These are phyloP conservation scores for Oryza glaberrima DNA, from an alignment of 176 grass and related monocot genomes.

Conservation along the genomic window DNA sequence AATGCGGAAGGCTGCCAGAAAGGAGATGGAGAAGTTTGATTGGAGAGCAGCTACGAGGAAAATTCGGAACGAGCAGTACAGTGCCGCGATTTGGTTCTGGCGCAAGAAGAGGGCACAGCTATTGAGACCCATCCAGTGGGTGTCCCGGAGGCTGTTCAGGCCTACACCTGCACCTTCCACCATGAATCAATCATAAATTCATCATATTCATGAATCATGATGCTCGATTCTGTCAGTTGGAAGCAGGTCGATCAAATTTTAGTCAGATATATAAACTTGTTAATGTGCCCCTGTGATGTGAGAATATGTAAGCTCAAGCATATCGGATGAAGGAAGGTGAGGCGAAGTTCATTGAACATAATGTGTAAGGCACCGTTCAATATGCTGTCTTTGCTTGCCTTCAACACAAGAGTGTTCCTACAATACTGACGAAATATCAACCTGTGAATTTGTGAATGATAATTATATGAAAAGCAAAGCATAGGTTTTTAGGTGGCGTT, in stretches of 20 bases:
- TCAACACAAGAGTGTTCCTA: not conserved
- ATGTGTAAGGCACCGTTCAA: not conserved
- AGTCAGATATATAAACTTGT: not conserved
- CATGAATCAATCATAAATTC: slow-evolving; percentile 2
- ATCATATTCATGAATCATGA: not conserved
- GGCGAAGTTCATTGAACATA: not conserved
- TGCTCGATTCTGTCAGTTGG: not conserved
- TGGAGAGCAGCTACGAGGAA: slow-evolving; percentile 63
- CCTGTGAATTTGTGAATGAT: not conserved
- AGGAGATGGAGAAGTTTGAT: slow-evolving; percentile 75
- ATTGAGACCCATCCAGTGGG: slow-evolving; percentile 54
- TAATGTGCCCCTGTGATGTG: not conserved
- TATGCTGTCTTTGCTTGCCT: not conserved
- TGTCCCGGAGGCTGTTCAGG: slow-evolving; percentile 39
- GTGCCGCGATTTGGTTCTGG: slow-evolving; percentile 67
- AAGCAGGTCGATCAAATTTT: not conserved
- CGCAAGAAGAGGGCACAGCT: slow-evolving; percentile 63
- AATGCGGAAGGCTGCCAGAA: slow-evolving; percentile 64
- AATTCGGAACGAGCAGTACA: slow-evolving; percentile 78
- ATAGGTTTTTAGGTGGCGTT: not conserved
- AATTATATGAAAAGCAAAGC: not conserved
- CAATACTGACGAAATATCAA: not conserved
- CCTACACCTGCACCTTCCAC: not conserved
- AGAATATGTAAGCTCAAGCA: not conserved
- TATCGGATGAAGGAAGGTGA: not conserved